Conservation (phyloP, 108 stramenopile genomes). For the Poteriospumella lacustris region DNA sequence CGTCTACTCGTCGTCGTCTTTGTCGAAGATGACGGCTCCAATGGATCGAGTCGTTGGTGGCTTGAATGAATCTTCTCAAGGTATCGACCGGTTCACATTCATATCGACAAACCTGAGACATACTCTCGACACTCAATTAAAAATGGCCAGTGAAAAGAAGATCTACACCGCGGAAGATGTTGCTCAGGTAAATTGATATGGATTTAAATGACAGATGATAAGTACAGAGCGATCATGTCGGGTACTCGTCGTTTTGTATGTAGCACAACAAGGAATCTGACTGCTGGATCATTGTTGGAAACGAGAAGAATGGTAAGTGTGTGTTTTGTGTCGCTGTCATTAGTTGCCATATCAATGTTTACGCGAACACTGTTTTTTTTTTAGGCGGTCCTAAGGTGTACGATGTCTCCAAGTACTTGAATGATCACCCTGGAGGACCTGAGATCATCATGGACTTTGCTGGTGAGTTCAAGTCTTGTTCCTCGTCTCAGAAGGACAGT, state of each 20-base stretch:
- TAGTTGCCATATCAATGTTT: background rate
- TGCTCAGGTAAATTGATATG: background rate
- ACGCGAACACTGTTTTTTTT: background rate
- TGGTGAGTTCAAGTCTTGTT: constrained; percentile 49
- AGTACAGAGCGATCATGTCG: background rate
- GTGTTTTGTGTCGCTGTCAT: background rate
- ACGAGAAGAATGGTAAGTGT: constrained; percentile 71
- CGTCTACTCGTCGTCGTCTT: too few species aligned
- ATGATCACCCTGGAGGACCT: constrained; percentile 90
- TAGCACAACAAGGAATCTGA: constrained; percentile 76
- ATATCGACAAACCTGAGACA: too few species aligned
- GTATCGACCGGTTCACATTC: too few species aligned
- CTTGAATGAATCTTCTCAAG: too few species aligned
- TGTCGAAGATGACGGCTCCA: too few species aligned
- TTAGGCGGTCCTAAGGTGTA: constrained; percentile 88
- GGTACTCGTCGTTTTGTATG: background rate
- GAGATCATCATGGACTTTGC: constrained; percentile 85
- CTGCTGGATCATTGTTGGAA: constrained; percentile 92
- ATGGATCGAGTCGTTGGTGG: too few species aligned
- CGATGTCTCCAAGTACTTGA: constrained; percentile 89
- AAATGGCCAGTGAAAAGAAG: too few species aligned
- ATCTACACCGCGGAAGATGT: constrained; percentile 11
- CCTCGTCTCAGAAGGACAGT: background rate
- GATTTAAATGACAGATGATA: background rate
- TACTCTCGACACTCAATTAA: too few species aligned